phyloP scores from a whole-genome alignment of 352 stramenopile species.

The Peronosclerospora sorghi region DNA sequence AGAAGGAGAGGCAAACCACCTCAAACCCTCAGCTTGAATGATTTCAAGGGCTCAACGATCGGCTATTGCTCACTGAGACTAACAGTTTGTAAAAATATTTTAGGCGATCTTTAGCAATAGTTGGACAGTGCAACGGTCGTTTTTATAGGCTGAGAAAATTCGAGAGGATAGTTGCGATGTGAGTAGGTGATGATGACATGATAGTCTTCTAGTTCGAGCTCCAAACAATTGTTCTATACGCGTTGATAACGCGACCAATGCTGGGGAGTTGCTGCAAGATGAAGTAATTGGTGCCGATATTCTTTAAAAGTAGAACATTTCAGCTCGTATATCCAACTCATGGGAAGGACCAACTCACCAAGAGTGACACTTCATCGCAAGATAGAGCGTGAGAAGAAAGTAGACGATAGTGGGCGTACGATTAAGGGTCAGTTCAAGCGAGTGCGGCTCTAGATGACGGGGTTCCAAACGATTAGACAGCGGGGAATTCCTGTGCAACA shows the following conservation, averaged over 20 bases:
- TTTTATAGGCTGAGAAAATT: conserved; percentile 22
- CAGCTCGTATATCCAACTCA: too few relatives aligned
- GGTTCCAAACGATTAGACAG: conserved; percentile 18
- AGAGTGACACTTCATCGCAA: conserved; percentile 34
- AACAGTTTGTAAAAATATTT: conserved; percentile 2
- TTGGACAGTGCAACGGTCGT: conserved; percentile 5
- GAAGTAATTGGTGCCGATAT: background rate
- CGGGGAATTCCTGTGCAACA: conserved; percentile 19
- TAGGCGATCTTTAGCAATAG: too few relatives aligned
- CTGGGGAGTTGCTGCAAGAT: conserved; percentile 1
- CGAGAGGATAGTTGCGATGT: conserved; percentile 17
- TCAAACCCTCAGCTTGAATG: too few relatives aligned
- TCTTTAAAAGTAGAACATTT: too few relatives aligned
- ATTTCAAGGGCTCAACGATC: too few relatives aligned
- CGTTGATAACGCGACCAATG: too few relatives aligned
- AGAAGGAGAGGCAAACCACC: too few relatives aligned
- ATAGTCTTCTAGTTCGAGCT: conserved; percentile 4
- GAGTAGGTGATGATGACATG: conserved; percentile 5
- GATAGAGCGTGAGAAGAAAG: conserved; percentile 27
- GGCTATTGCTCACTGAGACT: too few relatives aligned
- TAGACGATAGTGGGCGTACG: background rate
- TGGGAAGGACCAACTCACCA: conserved; percentile 4
- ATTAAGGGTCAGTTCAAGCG: conserved; percentile 21
- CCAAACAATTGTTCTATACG: conserved; percentile 5
- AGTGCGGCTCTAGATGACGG: conserved; percentile 29